Conservation (phyloP, 805 yeast genomes). For the Yarrowia porcina region DNA sequence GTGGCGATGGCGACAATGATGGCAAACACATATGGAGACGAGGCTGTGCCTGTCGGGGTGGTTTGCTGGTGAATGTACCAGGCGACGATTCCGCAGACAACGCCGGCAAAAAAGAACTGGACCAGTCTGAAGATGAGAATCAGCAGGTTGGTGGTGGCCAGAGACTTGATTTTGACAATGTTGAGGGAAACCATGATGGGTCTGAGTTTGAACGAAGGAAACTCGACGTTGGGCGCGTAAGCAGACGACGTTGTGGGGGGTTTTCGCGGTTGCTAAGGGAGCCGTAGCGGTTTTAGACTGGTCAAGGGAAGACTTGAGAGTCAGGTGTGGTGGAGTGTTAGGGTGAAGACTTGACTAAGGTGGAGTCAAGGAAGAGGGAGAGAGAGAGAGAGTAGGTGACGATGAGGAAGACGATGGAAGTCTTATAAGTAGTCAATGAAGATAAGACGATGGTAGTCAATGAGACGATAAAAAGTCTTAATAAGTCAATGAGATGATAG, state of each 20-base stretch:
- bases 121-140: conserved; percentile 33
- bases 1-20: conserved; percentile 33
- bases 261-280: too few relatives aligned
- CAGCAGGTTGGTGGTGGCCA: conserved; percentile 34
- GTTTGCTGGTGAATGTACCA: conserved; percentile 31
- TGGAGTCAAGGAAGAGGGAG: too few relatives aligned
- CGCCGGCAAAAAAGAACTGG: conserved; percentile 36
- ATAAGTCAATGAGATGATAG: too few relatives aligned
- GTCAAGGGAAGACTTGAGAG: too few relatives aligned
- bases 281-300: too few relatives aligned
- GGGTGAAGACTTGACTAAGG: too few relatives aligned
- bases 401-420: too few relatives aligned
- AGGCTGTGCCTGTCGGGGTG: conserved; percentile 28
- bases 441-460: too few relatives aligned
- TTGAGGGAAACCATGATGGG: conserved; percentile 6
- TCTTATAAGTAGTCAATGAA: too few relatives aligned
- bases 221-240: background rate
- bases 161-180: conserved; percentile 28
- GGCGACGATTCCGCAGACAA: conserved; percentile 34
- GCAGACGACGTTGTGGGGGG: background rate
- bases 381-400: too few relatives aligned
- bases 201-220: background rate
- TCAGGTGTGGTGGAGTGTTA: too few relatives aligned
- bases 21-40: conserved; percentile 33
- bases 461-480: too few relatives aligned